These are phyloP conservation scores for Tausonia pullulans DNA, from an alignment of 1,284 basidiomycete species.

Conservation along the genomic window DNA sequence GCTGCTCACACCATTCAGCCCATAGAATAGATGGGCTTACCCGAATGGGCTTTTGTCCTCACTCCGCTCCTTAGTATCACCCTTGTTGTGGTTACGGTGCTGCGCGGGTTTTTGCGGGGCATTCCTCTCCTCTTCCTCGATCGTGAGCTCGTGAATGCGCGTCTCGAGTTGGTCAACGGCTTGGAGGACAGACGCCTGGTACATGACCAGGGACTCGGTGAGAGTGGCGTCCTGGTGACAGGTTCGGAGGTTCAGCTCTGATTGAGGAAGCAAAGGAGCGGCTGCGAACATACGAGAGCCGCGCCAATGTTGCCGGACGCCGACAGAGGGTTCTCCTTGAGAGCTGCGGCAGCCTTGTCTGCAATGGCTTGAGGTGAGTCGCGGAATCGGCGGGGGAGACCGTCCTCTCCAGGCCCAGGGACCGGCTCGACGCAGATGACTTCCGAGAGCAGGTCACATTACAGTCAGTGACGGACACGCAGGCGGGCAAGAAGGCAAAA, in stretches of 20 bases:
- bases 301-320: not conserved
- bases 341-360: conserved; percentile 14
- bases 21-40: not conserved
- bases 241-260: too few species aligned
- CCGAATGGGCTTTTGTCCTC: conserved; percentile 14
- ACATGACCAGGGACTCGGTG: conserved; percentile 32
- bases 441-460: conserved; percentile 8
- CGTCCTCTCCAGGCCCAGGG: conserved; percentile 26
- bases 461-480: not conserved
- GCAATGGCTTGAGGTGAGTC: conserved; percentile 30
- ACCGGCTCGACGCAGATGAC: conserved; percentile 36
- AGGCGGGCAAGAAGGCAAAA: not conserved
- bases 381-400: conserved; percentile 31
- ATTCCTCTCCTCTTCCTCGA: not conserved
- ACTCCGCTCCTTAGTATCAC: not conserved
- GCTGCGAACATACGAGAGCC: not conserved
- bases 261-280: not conserved
- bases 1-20: not conserved
- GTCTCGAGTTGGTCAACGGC: conserved; percentile 26
- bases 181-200: conserved; percentile 31
- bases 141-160: conserved; percentile 19
- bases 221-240: conserved; percentile 26
- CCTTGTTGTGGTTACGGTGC: not conserved
- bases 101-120: not conserved
- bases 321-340: not conserved